Conservation (phyloP, 306 rosid species). For the Cicer bijugum region DNA sequence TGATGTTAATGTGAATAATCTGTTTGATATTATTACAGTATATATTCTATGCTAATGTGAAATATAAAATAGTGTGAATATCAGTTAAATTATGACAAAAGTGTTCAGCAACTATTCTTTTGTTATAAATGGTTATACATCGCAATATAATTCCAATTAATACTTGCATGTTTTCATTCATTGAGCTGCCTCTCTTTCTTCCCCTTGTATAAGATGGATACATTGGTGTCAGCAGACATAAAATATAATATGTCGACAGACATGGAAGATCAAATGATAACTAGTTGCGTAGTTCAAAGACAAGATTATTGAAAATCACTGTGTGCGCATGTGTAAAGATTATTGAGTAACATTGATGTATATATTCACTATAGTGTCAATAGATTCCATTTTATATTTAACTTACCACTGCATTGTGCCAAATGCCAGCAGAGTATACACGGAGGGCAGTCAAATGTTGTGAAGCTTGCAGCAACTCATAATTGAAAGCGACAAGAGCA, state of each 20-base stretch:
- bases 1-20: background rate
- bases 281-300: constrained; percentile 1
- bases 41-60: background rate
- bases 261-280: background rate
- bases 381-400: constrained; percentile 33
- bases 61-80: constrained; percentile 4
- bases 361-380: constrained; percentile 34
- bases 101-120: background rate
- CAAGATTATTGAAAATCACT: background rate
- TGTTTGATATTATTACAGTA: background rate
- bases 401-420: constrained; percentile 96
- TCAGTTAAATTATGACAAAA: background rate
- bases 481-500: constrained; percentile 80
- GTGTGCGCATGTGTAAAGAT: background rate
- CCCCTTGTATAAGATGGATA: constrained; percentile 3
- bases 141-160: background rate
- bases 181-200: background rate
- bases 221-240: background rate
- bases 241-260: background rate
- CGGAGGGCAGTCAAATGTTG: constrained; percentile 69
- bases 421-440: constrained; percentile 84
- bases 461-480: constrained; percentile 57
- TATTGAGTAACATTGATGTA: constrained; percentile 11
- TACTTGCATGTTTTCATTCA: background rate
- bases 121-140: background rate